Conservation (phyloP, 441 rosid genomes). For the Theobroma grandiflorum region DNA sequence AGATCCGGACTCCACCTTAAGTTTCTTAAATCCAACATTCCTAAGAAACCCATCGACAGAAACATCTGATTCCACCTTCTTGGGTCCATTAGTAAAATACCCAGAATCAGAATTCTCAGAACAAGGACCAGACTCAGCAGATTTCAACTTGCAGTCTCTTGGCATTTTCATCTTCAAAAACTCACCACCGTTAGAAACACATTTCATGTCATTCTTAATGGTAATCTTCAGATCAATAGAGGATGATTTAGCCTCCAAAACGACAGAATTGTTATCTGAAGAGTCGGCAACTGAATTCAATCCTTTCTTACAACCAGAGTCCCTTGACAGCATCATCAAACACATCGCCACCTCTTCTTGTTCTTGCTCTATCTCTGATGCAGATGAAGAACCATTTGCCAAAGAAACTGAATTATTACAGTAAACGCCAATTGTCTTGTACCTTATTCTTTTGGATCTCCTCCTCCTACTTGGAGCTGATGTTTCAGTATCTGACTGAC, state of each 20-base stretch:
- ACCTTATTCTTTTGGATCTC: constrained; percentile 62
- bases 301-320: constrained; percentile 54
- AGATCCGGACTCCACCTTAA: constrained; percentile 41
- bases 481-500: constrained; percentile 68
- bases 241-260: constrained; percentile 64
- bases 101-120: constrained; percentile 67
- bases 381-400: constrained; percentile 53
- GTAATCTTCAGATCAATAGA: constrained; percentile 54
- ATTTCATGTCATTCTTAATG: constrained; percentile 37
- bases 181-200: constrained; percentile 35
- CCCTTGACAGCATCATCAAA: constrained; percentile 77
- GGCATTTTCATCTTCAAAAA: constrained; percentile 40
- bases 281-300: constrained; percentile 62
- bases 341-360: constrained; percentile 64
- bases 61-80: constrained; percentile 58
- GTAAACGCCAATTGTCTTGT: constrained; percentile 37
- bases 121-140: constrained; percentile 36
- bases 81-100: constrained; percentile 63
- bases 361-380: constrained; percentile 69
- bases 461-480: constrained; percentile 56
- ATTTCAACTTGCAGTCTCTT: constrained; percentile 39
- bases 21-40: constrained; percentile 49
- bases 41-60: constrained; percentile 47
- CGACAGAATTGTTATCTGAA: constrained; percentile 69
- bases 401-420: constrained; percentile 42